A percentile compares a stretch with the other conserved stretches of the same genome.
Conservation (phyloP, 352 stramenopile species). For the Globisporangium echinulatum region DNA sequence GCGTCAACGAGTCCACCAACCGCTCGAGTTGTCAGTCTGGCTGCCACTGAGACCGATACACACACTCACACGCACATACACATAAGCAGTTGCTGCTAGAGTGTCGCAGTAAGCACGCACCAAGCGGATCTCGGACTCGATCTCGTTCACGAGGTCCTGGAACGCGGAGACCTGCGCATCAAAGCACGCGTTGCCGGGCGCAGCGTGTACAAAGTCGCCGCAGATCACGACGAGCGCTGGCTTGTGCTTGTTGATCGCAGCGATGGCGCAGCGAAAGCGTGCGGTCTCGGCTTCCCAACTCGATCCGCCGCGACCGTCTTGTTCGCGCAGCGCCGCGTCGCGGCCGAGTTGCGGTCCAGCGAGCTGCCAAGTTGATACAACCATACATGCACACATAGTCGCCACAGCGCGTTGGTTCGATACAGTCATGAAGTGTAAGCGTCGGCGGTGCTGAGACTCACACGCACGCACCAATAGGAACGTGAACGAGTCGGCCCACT, state of each 20-base stretch:
- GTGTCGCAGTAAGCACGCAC: conserved; percentile 18
- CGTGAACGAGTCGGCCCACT: conserved; percentile 57
- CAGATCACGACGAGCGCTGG: conserved; percentile 66
- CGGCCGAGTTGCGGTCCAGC: conserved; percentile 40
- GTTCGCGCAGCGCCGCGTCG: conserved; percentile 21
- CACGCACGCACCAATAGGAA: conserved; percentile 52
- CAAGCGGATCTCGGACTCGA: conserved; percentile 47
- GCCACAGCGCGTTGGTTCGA: no score
- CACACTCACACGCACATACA: background rate
- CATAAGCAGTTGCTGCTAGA: background rate
- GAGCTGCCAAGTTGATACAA: conserved; percentile 23
- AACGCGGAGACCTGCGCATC: conserved; percentile 39
- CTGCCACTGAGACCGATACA: background rate
- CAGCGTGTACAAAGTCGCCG: conserved; percentile 49
- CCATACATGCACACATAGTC: background rate
- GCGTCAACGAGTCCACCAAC: no score
- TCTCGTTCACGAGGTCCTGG: conserved; percentile 55
- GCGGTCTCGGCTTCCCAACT: conserved; percentile 33
- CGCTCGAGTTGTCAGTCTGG: no score
- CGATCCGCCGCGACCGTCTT: conserved; percentile 33
- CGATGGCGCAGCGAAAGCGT: conserved; percentile 41
- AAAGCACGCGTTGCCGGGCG: conserved; percentile 31
- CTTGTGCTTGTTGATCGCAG: conserved; percentile 34
- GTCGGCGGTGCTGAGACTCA: background rate
- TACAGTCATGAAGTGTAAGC: background rate